Conservation (phyloP, 768 basidiomycete genomes). For the Suillus weaverae region DNA sequence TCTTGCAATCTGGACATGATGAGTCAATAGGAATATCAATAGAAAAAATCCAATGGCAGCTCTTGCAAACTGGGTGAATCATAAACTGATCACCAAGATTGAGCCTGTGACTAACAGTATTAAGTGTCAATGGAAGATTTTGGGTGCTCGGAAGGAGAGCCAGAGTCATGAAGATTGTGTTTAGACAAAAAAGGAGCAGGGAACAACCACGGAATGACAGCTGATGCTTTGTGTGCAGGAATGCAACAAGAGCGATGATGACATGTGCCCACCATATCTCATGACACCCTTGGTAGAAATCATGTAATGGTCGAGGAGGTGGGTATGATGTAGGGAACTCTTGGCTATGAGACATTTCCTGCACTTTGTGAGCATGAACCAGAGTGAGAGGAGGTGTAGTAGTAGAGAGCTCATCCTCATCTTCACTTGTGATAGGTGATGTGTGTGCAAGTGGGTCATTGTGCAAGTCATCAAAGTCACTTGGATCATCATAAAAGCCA, state of each 20-base stretch:
- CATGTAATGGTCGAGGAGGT: neutral
- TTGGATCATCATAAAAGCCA: constrained; percentile 4
- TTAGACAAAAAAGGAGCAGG: constrained; percentile 14
- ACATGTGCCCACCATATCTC: constrained; percentile 15
- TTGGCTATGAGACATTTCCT: too few species aligned
- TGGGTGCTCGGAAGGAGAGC: constrained; percentile 2
- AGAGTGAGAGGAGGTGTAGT: neutral
- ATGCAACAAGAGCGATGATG: constrained; percentile 16
- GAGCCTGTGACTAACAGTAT: constrained; percentile 7
- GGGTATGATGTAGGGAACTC: neutral
- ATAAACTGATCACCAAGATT: constrained; percentile 1
- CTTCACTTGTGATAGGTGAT: neutral
- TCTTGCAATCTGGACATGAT: constrained; percentile 1
- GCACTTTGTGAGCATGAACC: neutral
- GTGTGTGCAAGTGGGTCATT: constrained; percentile 2
- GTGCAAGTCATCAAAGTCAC: neutral
- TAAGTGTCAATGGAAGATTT: constrained; percentile 6
- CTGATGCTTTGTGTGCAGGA: constrained; percentile 23
- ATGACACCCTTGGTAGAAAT: constrained; percentile 11
- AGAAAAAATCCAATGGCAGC: constrained; percentile 7
- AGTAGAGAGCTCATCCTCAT: neutral
- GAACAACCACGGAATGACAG: constrained; percentile 23
- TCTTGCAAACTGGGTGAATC: constrained; percentile 2
- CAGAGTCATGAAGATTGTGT: constrained; percentile 13
- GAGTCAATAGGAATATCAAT: neutral